phyloP scores from a whole-genome alignment of 805 yeast genomes.

The Nakazawaea siamensis region DNA sequence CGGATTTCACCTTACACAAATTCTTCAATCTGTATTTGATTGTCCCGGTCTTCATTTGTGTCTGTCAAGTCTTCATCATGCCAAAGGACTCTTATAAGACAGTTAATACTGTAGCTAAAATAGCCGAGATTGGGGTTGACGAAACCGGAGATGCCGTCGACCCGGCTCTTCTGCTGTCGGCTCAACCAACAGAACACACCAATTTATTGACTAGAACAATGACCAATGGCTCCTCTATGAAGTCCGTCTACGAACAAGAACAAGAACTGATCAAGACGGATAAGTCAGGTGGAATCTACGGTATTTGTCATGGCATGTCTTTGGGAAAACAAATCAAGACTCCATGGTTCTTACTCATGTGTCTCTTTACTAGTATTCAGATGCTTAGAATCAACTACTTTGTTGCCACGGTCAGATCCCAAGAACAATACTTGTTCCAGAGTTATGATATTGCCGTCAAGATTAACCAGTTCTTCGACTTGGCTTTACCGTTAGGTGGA shows the following conservation, averaged over 20 bases:
- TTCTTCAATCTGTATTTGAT: constrained; percentile 64
- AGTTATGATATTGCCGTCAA: constrained; percentile 36
- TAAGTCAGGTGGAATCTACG: constrained; percentile 64
- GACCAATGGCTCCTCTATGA: constrained; percentile 18
- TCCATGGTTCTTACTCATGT: constrained; percentile 75
- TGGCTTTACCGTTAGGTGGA: constrained; percentile 87
- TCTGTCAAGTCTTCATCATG: constrained; percentile 74
- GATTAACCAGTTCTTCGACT: constrained; percentile 71
- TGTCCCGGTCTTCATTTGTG: constrained; percentile 71
- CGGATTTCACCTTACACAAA: constrained; percentile 33
- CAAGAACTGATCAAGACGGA: constrained; percentile 48
- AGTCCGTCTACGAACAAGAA: constrained; percentile 58
- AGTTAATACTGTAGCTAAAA: constrained; percentile 55
- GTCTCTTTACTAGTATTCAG: constrained; percentile 72
- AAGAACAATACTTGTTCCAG: constrained; percentile 65
- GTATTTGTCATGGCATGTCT: constrained; percentile 60
- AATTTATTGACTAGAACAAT: constrained; percentile 8
- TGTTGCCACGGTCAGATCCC: constrained; percentile 82
- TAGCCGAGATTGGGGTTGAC: constrained; percentile 66
- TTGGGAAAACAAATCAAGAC: constrained; percentile 33
- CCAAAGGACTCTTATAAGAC: constrained; percentile 72
- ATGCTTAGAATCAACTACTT: constrained; percentile 91
- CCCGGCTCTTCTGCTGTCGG: constrained; percentile 26
- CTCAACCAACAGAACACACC: constrained; percentile 10
- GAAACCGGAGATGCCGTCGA: constrained; percentile 56